Conservation (phyloP, 129 eudicot species). For the Arctium lappa region DNA sequence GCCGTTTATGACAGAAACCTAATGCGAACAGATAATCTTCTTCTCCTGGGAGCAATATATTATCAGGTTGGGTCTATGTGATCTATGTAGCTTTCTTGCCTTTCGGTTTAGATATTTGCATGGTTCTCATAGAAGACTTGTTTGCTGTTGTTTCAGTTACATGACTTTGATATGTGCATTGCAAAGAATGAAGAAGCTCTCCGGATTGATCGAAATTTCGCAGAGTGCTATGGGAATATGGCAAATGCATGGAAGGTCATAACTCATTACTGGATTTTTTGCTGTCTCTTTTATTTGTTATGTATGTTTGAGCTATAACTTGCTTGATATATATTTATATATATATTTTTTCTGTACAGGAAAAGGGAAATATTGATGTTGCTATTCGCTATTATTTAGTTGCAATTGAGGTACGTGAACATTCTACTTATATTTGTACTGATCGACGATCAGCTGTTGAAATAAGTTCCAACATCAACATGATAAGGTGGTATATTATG, state of each 20-base stretch:
- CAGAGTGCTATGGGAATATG: conserved; percentile 99
- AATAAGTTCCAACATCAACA: background rate
- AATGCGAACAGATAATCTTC: conserved; percentile 81
- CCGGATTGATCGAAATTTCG: conserved; percentile 78
- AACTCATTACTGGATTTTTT: background rate
- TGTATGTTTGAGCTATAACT: background rate
- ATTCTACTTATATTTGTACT: background rate
- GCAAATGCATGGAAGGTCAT: conserved; percentile 99
- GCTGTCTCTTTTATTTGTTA: background rate
- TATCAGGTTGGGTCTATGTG: conserved; percentile 76
- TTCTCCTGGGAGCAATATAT: conserved; percentile 81
- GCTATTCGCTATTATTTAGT: conserved; percentile 86
- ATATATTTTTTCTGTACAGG: conserved; percentile 43
- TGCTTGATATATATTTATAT: background rate
- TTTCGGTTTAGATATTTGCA: conserved; percentile 1
- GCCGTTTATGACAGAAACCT: conserved; percentile 83
- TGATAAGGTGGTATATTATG: conserved; percentile 8
- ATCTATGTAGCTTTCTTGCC: conserved; percentile 21
- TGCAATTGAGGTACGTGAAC: conserved; percentile 82
- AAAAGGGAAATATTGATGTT: conserved; percentile 91
- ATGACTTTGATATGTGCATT: conserved; percentile 81
- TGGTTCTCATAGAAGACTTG: conserved; percentile 10
- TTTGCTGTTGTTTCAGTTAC: conserved; percentile 50
- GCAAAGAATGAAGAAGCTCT: conserved; percentile 94
- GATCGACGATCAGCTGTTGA: background rate